phyloP scores from a whole-genome alignment of 495 filamentous ascomycete species.

The Tricharina praecox region DNA sequence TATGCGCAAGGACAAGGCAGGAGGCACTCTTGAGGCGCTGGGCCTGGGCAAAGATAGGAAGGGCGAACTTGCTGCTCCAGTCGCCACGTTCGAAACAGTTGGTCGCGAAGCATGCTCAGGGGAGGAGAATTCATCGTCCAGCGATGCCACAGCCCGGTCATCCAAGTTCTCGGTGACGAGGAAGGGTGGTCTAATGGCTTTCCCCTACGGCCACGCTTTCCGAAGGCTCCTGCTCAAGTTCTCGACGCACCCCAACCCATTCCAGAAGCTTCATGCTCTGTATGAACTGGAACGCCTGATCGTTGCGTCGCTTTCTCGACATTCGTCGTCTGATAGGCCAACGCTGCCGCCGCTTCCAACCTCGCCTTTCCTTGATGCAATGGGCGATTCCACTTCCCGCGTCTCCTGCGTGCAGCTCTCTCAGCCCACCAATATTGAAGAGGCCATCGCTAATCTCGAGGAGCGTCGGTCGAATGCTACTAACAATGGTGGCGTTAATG shows the following conservation, averaged over 20 bases:
- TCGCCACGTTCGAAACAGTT: slow-evolving; percentile 32
- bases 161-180: slow-evolving; percentile 22
- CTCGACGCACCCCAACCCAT: slow-evolving; percentile 77
- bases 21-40: slow-evolving; percentile 27
- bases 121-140: slow-evolving; percentile 29
- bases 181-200: slow-evolving; percentile 32
- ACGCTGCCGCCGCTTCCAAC: slow-evolving; percentile 20
- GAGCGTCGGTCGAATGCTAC: slow-evolving; percentile 44
- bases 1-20: slow-evolving; percentile 24
- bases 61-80: slow-evolving; percentile 32
- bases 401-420: slow-evolving; percentile 23
- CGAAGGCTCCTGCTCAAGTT: slow-evolving; percentile 67
- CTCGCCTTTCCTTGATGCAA: slow-evolving; percentile 23
- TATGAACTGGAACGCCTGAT: slow-evolving; percentile 70
- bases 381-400: slow-evolving; percentile 20
- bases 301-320: slow-evolving; percentile 51
- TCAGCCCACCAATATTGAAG: slow-evolving; percentile 37
- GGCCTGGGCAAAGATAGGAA: slow-evolving; percentile 28
- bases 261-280: slow-evolving; percentile 66
- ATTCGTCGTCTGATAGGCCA: slow-evolving; percentile 13
- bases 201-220: slow-evolving; percentile 61
- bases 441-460: slow-evolving; percentile 50
- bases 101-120: slow-evolving; percentile 29
- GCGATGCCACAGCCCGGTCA: slow-evolving; percentile 30
- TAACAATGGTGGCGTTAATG: slow-evolving; percentile 20